Percentiles rank a stretch among this genome's conserved stretches.
Evolutionary conservation across 129 eudicot genomes (phyloP).

Genomic region (Arctium minus): DNA sequence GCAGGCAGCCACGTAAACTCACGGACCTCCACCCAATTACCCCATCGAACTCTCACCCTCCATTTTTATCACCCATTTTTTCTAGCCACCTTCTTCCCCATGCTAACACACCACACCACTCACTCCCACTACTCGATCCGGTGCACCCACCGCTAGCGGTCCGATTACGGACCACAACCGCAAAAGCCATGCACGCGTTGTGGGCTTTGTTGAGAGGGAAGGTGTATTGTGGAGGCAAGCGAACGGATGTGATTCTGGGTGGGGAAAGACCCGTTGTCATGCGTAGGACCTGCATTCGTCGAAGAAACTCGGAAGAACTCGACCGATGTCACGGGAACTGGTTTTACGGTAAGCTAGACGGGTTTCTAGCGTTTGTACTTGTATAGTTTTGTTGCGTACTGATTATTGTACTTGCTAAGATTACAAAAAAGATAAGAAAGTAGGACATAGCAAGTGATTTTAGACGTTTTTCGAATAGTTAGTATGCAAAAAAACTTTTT

Average conservation of each 20-base stretch:
- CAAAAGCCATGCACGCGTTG: conserved; percentile 14
- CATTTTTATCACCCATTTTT: neutral
- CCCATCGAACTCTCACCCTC: conserved; percentile 6
- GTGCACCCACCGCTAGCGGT: neutral
- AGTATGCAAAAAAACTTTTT: too few relatives aligned
- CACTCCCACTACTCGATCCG: neutral
- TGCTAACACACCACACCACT: neutral
- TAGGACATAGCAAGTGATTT: too few relatives aligned
- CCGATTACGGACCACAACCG: neutral
- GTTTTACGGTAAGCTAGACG: conserved; percentile 14
- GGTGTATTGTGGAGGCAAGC: conserved; percentile 24
- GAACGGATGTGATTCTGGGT: conserved; percentile 23
- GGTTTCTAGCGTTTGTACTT: neutral
- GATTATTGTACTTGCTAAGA: too few relatives aligned
- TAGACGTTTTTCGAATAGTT: neutral
- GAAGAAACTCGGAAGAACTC: conserved; percentile 18
- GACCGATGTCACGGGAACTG: conserved; percentile 5
- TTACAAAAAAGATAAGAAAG: too few relatives aligned
- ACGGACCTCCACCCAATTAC: conserved; percentile 24
- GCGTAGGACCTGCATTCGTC: neutral
- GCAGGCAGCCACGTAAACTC: conserved; percentile 15
- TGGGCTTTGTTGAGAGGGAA: conserved; percentile 21
- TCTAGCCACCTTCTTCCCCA: conserved; percentile 6
- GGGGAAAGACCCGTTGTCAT: conserved; percentile 6
- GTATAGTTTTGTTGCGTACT: neutral